Evolutionary conservation across 208 protist species (phyloP), one percentile per base, ranked within the genome.

Genomic region (Strigomonas culicis): DNA sequence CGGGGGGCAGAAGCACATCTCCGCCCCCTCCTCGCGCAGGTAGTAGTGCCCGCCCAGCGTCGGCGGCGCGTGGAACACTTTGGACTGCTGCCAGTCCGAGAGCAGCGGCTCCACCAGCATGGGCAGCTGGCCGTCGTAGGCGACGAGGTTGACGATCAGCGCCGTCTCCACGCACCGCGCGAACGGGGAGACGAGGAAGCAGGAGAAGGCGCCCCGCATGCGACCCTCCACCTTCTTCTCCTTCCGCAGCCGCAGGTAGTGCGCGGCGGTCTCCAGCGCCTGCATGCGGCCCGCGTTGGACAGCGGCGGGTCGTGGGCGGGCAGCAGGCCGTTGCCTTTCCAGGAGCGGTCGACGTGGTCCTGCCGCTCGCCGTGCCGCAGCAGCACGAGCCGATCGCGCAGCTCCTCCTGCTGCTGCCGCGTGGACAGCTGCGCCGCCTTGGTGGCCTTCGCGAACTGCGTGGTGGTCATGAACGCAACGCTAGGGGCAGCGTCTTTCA

Each of bases 121-220:
- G n/a, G 81, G 72, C n/a, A 90, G 62, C 11, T 51, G 64, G 17
- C 85, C 88, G 10, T 85, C 60, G 68, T 91, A 95, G 4, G 76
- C 88, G 25, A 92, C 75, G 50, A 95, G 69, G 66, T 86, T 91
- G 46, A 95, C 51, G 39, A 95, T 75, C 7, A 82, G 32, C 2
- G 85, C 88, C 27, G 86, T 95, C 70, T 95, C 85, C 13, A 95
- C 57, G 61, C 88, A 95, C 4, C 88, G 85, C 56, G 89, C 77
- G 77, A 92, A 95, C 1, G 88, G 88, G 0, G 88, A 95, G 31
- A 82, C 61, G 32, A 95, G 69, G 30, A 91, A 63, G 49, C 77
- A 63, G 11, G 88, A 90, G 36, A 90, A 74, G 30, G 69, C 80
- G 1, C 88, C 88, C 13, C 67, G 43, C 51, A 86, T 73, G 43